phyloP scores from a whole-genome alignment of 1,284 basidiomycete species.

The Acaromyces ingoldii region DNA sequence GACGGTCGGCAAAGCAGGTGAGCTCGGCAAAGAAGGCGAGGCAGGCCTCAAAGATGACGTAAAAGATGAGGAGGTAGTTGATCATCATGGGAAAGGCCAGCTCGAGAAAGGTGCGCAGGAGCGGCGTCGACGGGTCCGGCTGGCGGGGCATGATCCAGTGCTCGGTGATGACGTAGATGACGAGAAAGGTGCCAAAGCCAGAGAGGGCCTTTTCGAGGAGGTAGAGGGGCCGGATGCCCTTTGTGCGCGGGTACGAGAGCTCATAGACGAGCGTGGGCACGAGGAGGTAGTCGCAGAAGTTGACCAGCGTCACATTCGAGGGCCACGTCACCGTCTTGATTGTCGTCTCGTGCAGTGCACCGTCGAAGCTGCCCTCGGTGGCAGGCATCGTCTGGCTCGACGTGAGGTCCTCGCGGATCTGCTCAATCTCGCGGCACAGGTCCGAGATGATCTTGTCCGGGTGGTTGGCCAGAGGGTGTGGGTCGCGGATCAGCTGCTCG shows the following conservation, averaged over 20 bases:
- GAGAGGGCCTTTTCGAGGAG: conserved; percentile 91
- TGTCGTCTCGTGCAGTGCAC: background rate
- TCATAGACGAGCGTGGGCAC: conserved; percentile 94
- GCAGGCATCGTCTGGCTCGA: conserved; percentile 49
- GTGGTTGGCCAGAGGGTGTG: conserved; percentile 68
- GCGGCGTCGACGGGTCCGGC: conserved; percentile 54
- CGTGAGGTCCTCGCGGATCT: conserved; percentile 71
- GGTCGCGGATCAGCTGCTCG: conserved; percentile 33
- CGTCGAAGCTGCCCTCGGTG: no score
- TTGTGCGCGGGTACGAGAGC: conserved; percentile 71
- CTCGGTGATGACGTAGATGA: conserved; percentile 77
- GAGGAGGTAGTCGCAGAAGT: conserved; percentile 82
- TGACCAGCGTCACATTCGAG: conserved; percentile 72
- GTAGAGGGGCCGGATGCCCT: conserved; percentile 76
- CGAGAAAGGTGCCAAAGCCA: conserved; percentile 88
- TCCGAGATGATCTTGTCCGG: conserved; percentile 65
- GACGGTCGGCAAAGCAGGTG: conserved; percentile 80
- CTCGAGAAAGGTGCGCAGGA: conserved; percentile 62
- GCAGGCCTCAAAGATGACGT: conserved; percentile 63
- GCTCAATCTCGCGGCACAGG: conserved; percentile 71
- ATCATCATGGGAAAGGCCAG: conserved; percentile 88
- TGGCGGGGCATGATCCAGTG: conserved; percentile 66
- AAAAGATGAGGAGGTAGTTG: conserved; percentile 54
- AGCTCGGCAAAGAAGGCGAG: conserved; percentile 80
- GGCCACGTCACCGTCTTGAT: conserved; percentile 63